phyloP scores from a whole-genome alignment of 768 basidiomycete genomes.

The Auricularia sp. region DNA sequence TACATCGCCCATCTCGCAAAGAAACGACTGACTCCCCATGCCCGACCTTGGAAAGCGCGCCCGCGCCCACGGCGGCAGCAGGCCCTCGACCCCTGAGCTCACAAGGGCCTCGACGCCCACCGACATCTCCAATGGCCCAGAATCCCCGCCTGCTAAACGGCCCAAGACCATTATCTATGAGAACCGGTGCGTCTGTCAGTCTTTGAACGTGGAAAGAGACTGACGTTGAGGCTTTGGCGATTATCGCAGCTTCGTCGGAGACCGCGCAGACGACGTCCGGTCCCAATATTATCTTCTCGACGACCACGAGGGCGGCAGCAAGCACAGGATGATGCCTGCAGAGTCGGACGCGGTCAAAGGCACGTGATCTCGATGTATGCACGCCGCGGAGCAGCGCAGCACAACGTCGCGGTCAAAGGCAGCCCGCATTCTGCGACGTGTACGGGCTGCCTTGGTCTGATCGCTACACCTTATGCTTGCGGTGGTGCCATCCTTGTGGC shows the following conservation, averaged over 20 bases:
- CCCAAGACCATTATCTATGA: neutral
- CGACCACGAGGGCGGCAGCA: constrained; percentile 30
- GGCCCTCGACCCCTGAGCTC: neutral
- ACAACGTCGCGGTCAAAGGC: too few species aligned
- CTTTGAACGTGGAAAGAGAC: neutral
- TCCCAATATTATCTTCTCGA: constrained; percentile 53
- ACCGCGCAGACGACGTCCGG: constrained; percentile 47
- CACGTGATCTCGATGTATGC: constrained; percentile 15
- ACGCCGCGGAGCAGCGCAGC: constrained; percentile 5
- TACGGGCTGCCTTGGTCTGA: too few species aligned
- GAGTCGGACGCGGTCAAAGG: constrained; percentile 74
- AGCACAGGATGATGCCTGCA: constrained; percentile 57
- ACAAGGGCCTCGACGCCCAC: neutral
- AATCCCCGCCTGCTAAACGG: neutral
- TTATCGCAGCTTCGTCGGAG: constrained; percentile 49
- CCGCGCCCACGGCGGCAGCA: neutral
- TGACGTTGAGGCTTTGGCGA: neutral
- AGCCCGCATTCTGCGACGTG: too few species aligned
- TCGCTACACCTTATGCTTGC: too few species aligned
- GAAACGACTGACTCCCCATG: too few species aligned
- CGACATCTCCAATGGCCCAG: neutral
- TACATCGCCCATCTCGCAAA: too few species aligned
- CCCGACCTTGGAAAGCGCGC: neutral
- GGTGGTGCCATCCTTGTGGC: too few species aligned
- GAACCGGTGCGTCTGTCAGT: neutral